phyloP scores from a whole-genome alignment of 441 rosid genomes.

The Aleurites moluccanus region DNA sequence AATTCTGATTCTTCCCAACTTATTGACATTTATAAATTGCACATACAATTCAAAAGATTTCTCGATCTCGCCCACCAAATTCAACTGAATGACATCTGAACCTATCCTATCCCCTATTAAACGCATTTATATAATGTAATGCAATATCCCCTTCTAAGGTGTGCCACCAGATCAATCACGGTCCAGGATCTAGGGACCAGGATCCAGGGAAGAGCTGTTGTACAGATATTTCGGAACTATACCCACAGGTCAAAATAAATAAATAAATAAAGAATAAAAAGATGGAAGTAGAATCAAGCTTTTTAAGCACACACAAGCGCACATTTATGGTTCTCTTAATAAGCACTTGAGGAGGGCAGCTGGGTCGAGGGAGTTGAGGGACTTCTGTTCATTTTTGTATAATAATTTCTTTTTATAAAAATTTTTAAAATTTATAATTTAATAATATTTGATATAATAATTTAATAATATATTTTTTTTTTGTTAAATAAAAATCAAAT shows the following conservation, averaged over 20 bases:
- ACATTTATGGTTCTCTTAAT: conserved; percentile 3
- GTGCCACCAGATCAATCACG: neutral
- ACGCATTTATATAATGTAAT: neutral
- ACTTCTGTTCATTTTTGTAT: too few relatives aligned
- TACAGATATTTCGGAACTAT: neutral
- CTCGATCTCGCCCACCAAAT: neutral
- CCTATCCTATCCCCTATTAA: neutral
- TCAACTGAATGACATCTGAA: neutral
- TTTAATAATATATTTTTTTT: too few relatives aligned
- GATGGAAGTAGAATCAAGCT: neutral
- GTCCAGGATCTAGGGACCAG: too few relatives aligned
- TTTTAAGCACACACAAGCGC: neutral
- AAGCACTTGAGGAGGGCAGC: too few relatives aligned
- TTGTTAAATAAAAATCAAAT: too few relatives aligned
- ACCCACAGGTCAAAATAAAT: neutral
- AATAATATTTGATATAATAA: too few relatives aligned
- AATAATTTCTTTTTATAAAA: too few relatives aligned
- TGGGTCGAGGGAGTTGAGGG: too few relatives aligned
- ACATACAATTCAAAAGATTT: neutral
- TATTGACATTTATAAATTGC: neutral
- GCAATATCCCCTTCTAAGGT: neutral
- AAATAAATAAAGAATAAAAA: too few relatives aligned
- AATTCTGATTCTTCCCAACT: neutral
- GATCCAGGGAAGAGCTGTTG: neutral
- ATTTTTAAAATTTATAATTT: too few relatives aligned